Evolutionary conservation across 2,329 filamentous ascomycete species (phyloP).

Genomic region (Penicillium sp.): DNA sequence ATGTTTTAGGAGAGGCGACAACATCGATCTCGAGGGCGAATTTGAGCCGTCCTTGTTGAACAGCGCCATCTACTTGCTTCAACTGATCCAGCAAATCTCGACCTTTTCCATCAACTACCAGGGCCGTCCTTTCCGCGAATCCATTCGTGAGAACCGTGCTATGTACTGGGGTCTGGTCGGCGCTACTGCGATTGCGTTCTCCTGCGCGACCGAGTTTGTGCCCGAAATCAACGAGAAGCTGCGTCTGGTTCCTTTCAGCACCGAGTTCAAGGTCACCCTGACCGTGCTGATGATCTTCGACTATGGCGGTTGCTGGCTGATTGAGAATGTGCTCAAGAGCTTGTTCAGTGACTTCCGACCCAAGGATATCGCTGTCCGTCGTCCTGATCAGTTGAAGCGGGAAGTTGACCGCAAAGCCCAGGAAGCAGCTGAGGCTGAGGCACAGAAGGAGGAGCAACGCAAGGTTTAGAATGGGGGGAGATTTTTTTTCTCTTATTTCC

Average conservation of each 20-base stretch:
- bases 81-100: constrained; percentile 97
- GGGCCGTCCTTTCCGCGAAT: constrained; percentile 93
- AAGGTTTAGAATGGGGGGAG: constrained; percentile 20
- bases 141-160: constrained; percentile 87
- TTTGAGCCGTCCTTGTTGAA: constrained; percentile 92
- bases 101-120: constrained; percentile 99
- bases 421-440: constrained; percentile 45
- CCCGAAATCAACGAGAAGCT: constrained; percentile 93
- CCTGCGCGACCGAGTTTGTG: constrained; percentile 89
- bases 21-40: constrained; percentile 88
- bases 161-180: constrained; percentile 97
- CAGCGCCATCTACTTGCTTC: constrained; percentile 91
- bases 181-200: constrained; percentile 84
- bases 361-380: constrained; percentile 82
- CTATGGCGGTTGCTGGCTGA: constrained; percentile 76
- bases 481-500: background rate
- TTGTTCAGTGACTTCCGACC: constrained; percentile 87
- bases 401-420: constrained; percentile 64
- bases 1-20: constrained; percentile 44
- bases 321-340: constrained; percentile 79
- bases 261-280: constrained; percentile 83
- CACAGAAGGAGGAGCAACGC: constrained; percentile 30
- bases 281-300: constrained; percentile 80
- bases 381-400: constrained; percentile 76
- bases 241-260: constrained; percentile 81